Conservation (phyloP, 2,329 filamentous ascomycete species). For the Sphaerulina vaccinii region DNA sequence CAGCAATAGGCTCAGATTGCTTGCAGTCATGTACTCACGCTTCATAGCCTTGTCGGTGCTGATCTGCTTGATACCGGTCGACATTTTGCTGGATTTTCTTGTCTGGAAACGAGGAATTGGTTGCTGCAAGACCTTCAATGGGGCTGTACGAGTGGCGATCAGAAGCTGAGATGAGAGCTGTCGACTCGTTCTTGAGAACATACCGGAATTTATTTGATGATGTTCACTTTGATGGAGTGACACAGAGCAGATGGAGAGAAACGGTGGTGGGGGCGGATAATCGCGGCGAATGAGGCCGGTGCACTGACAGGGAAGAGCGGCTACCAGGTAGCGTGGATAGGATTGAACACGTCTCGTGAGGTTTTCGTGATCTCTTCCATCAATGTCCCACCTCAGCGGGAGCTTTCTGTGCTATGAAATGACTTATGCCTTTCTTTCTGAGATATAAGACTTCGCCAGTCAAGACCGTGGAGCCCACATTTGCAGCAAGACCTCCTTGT, state of each 20-base stretch:
- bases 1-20: not conserved
- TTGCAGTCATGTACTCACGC: slow-evolving; percentile 4
- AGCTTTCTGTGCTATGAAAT: too few species aligned
- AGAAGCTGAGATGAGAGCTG: slow-evolving; percentile 5
- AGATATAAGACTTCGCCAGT: too few species aligned
- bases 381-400: too few species aligned
- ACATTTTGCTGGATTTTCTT: slow-evolving; percentile 3
- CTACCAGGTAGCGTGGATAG: too few species aligned
- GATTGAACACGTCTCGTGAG: too few species aligned
- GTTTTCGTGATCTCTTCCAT: too few species aligned
- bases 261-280: slow-evolving; percentile 9
- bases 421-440: too few species aligned
- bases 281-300: slow-evolving; percentile 6
- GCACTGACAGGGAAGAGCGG: not conserved
- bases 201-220: slow-evolving; percentile 6
- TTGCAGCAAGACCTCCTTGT: too few species aligned
- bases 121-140: not conserved
- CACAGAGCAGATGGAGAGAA: slow-evolving; percentile 7
- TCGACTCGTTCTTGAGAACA: slow-evolving; percentile 8
- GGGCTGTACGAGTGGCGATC: slow-evolving; percentile 5
- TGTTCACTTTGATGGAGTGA: not conserved
- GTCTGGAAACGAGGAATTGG: not conserved
- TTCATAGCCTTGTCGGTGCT: slow-evolving; percentile 16
- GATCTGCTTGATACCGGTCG: slow-evolving; percentile 12
- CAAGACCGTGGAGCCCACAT: too few species aligned